Base-by-base conservation (phyloP, 192 early-diverging fungal species). In the Coemansia sp. region DNA sequence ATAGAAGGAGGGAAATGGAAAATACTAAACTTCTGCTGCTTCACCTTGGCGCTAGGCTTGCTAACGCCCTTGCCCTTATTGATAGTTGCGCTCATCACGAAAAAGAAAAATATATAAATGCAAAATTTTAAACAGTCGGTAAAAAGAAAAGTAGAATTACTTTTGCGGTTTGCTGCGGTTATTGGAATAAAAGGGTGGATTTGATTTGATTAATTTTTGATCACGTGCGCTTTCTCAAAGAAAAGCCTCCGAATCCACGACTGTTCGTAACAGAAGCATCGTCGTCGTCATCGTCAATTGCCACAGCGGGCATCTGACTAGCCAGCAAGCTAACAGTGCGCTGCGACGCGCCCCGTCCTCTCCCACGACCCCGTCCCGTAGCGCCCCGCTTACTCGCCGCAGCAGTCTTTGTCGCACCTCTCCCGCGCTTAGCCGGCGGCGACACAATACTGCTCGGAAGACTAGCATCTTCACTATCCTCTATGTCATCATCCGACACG, bases 211-310 rank as follows among this genome's bases (percentile, higher is more conserved):
- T 43, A 24, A 16, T 50, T 31, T n/a, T 62, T 12, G 24, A 58
- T 22, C 20, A 27, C 46, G 38, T 47, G 5, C 62, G 71, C 29
- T 75, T 81, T 12, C 71, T 44, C 22, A 81, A 46, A 9, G 74
- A 68, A 49, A 81, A 81, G 1, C 73, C 66, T 5, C 74, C 68
- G 64, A 81, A 81, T 1, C 68, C 65, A 22, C 65, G 39, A 8
- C 41, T 47, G 2, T 29, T 34, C 0, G 18, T 63, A 15, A 15
- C 43, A 5, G 7, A 53, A 3, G 66, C 70, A 7, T 60, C 31
- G 15, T 47, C 44, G 15, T 65, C 44, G 2, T 65, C 64, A 33
- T 65, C 64, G 44, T 65, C 44, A 34, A 65, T 43, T 18, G 39
- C 4, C 4, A 65, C 27, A 10, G 64, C 44, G 1, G 64, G 64